Conservation (phyloP, 176 grass and related monocot species). For the Aegilops bicornis region DNA sequence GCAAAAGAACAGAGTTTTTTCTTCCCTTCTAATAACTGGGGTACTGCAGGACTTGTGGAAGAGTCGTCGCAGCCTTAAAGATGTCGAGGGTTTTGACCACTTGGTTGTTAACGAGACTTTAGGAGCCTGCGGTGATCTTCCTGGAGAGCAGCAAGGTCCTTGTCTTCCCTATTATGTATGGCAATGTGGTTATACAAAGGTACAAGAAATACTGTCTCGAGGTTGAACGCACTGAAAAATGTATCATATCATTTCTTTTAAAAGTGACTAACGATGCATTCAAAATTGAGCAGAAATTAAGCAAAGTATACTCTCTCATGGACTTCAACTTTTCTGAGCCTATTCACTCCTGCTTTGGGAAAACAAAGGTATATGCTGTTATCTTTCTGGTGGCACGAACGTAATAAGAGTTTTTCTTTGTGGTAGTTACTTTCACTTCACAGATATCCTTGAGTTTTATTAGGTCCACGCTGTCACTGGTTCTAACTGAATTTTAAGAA, state of each 20-base stretch:
- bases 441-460: background rate
- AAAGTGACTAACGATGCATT: background rate
- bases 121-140: conserved; percentile 80
- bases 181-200: conserved; percentile 88
- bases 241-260: background rate
- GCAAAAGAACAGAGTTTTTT: background rate
- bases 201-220: conserved; percentile 1
- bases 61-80: conserved; percentile 57
- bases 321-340: conserved; percentile 70
- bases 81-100: conserved; percentile 87
- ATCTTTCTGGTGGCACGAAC: background rate
- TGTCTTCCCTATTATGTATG: conserved; percentile 75
- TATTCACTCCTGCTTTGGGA: conserved; percentile 69
- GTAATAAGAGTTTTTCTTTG: background rate
- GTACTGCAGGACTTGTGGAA: conserved; percentile 76
- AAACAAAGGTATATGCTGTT: conserved; percentile 55
- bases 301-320: conserved; percentile 62
- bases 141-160: conserved; percentile 60
- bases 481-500: background rate
- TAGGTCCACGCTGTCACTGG: background rate
- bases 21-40: background rate
- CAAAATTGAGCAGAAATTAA: conserved; percentile 57
- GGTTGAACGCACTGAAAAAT: background rate
- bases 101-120: conserved; percentile 73
- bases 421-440: background rate